Evolutionary conservation across 1,284 basidiomycete species (phyloP).

Genomic region (Pulveroboletus sp.): DNA sequence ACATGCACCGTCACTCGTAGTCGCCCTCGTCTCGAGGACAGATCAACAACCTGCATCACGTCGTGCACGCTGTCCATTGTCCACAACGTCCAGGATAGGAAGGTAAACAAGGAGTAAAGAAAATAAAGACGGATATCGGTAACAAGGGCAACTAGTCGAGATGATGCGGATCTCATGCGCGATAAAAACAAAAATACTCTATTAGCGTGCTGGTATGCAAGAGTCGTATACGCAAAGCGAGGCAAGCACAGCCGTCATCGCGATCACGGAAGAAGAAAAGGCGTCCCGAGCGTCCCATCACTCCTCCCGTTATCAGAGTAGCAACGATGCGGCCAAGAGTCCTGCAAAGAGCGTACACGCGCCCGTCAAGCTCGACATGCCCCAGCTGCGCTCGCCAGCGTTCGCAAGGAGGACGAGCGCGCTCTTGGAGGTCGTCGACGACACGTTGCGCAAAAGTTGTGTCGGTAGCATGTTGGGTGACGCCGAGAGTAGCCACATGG

Average conservation of each 20-base stretch:
- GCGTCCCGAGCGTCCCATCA: not conserved
- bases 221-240: conserved; percentile 14
- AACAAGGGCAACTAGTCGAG: not conserved
- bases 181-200: conserved; percentile 14
- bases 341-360: conserved; percentile 15
- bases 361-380: conserved; percentile 11
- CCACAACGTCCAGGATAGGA: conserved; percentile 6
- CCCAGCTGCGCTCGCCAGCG: conserved; percentile 31
- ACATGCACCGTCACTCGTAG: conserved; percentile 17
- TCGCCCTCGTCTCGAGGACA: conserved; percentile 6
- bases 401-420: conserved; percentile 17
- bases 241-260: conserved; percentile 1
- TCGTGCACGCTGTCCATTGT: conserved; percentile 19
- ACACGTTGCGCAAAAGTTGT: conserved; percentile 35
- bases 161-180: conserved; percentile 13
- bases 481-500: conserved; percentile 35
- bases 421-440: conserved; percentile 2
- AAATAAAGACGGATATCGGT: not conserved
- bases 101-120: not conserved
- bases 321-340: conserved; percentile 27
- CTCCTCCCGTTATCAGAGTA: conserved; percentile 23
- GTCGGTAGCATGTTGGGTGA: conserved; percentile 46
- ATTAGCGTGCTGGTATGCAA: conserved; percentile 31
- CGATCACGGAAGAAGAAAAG: not conserved
- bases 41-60: conserved; percentile 15